These are phyloP conservation scores for Penicillium digitatum DNA, from an alignment of 2,329 filamentous ascomycete species.

Conservation along the genomic window DNA sequence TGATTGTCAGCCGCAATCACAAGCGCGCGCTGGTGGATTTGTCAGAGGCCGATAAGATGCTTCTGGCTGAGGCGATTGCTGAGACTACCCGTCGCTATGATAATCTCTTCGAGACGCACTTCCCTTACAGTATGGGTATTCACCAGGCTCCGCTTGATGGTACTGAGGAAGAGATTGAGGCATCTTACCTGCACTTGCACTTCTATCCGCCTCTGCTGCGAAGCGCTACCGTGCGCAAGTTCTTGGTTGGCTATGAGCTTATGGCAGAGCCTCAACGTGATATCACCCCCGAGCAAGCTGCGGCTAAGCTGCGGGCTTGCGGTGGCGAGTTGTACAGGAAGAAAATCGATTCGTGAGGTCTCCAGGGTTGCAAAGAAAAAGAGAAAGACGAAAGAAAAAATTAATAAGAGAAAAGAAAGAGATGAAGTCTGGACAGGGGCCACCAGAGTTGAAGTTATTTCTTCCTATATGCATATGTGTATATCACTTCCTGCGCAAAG, in stretches of 20 bases:
- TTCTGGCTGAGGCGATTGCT: conserved; percentile 78
- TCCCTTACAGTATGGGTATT: conserved; percentile 94
- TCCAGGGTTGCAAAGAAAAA: neutral
- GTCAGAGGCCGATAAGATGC: conserved; percentile 62
- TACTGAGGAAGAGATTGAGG: conserved; percentile 75
- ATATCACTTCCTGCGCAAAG: neutral
- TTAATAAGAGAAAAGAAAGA: neutral
- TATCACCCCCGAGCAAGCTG: conserved; percentile 94
- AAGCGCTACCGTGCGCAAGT: conserved; percentile 91
- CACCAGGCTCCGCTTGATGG: conserved; percentile 90
- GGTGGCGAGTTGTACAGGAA: conserved; percentile 82
- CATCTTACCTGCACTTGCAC: conserved; percentile 91
- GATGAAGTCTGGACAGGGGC: neutral
- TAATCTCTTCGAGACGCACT: conserved; percentile 93
- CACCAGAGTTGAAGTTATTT: neutral
- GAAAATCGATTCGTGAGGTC: conserved; percentile 39
- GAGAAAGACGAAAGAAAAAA: neutral
- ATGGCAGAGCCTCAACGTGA: conserved; percentile 97
- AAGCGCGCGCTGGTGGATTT: conserved; percentile 82
- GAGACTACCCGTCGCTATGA: conserved; percentile 91
- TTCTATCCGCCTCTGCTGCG: conserved; percentile 93
- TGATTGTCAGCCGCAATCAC: conserved; percentile 80
- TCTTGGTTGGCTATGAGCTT: conserved; percentile 89
- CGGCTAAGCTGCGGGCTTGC: conserved; percentile 68
- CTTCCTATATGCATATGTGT: neutral